Evolutionary conservation across 192 early-diverging fungal genomes (phyloP).

Genomic region (Chytriomyces sp.): DNA sequence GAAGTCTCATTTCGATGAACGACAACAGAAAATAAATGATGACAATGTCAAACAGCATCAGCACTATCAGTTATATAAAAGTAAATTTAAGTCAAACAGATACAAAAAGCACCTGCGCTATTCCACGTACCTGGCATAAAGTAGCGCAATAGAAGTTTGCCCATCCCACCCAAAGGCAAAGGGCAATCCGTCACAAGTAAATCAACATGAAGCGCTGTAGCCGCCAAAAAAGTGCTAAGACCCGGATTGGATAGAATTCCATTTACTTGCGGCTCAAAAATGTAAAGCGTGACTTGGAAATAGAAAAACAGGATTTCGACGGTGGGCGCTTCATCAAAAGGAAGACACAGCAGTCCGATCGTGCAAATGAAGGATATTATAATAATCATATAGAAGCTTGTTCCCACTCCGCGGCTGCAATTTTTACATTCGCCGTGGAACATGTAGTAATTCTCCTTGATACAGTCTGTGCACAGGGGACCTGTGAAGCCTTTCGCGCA

Average conservation of each 20-base stretch:
- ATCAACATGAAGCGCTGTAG: slow-evolving; percentile 17
- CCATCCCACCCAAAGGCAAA: slow-evolving; percentile 5
- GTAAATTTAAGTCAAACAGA: no score
- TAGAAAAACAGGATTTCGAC: slow-evolving; percentile 33
- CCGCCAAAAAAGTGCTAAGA: slow-evolving; percentile 19
- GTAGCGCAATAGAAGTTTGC: slow-evolving; percentile 25
- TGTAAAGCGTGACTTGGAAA: slow-evolving; percentile 25
- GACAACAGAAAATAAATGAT: neutral
- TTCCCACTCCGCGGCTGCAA: neutral
- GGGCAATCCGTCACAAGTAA: slow-evolving; percentile 24
- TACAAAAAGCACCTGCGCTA: no score
- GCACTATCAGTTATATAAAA: no score
- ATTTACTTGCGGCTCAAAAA: slow-evolving; percentile 13
- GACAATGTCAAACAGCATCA: slow-evolving; percentile 11
- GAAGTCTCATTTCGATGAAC: neutral
- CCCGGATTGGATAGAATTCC: neutral
- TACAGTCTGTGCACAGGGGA: slow-evolving; percentile 26
- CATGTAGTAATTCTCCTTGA: neutral
- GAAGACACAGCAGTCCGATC: slow-evolving; percentile 11
- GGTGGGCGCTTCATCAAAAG: slow-evolving; percentile 16
- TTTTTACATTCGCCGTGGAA: slow-evolving; percentile 9
- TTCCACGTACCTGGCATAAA: slow-evolving; percentile 8
- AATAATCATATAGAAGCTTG: neutral
- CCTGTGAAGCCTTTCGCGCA: slow-evolving; percentile 23
- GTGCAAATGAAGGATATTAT: neutral